Base-by-base conservation (phyloP, 495 filamentous ascomycete species). In the Xylaria acuta region DNA sequence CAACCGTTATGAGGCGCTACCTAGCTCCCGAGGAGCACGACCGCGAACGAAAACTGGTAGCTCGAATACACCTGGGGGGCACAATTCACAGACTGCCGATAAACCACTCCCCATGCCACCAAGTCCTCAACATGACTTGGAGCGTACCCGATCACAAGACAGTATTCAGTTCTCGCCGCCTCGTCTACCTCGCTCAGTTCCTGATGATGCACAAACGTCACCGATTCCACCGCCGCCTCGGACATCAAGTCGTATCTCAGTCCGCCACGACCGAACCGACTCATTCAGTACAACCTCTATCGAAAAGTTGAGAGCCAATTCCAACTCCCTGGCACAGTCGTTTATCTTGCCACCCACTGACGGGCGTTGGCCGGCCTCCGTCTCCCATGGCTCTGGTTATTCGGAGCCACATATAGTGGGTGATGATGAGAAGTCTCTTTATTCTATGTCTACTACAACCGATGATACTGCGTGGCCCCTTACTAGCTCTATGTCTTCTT, bases 11-110 rank as follows among this genome's bases (percentile, higher is more conserved):
- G 88, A 94, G 40, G 82, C 93, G 34, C 85, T 89, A 20, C 88
- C 89, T 3, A 89, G 92, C 75, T 92, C 91, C 78, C 90, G 88
- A 49, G 87, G 89, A 18, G 87, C 92, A 69, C 88, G 89, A 65
- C 86, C 90, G n/a, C 92, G 93, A 75, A 82, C 84, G 40, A 88
- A 91, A 18, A 84, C 76, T 27, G 70, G 85, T 58, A 83, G 87
- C 11, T 86, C 85, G 40, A 80, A 74, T 58, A 71, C 73, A 12
- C 72, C 69, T 18, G 69, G 70, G 43, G 77, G 77, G 36, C 12
- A 71, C 16, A 75, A 72, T n/a, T 66, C 62, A 12, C 64, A 75
- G 53, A 30, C 51, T 65, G 73, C 63, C 71, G 63, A 74, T 47
- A 72, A 73, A 64, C 62, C 62, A 18, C 70, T 74, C 20, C 69